Evolutionary conservation across 176 grass and related monocot species (phyloP).

Genomic region (Oryza nivara): DNA sequence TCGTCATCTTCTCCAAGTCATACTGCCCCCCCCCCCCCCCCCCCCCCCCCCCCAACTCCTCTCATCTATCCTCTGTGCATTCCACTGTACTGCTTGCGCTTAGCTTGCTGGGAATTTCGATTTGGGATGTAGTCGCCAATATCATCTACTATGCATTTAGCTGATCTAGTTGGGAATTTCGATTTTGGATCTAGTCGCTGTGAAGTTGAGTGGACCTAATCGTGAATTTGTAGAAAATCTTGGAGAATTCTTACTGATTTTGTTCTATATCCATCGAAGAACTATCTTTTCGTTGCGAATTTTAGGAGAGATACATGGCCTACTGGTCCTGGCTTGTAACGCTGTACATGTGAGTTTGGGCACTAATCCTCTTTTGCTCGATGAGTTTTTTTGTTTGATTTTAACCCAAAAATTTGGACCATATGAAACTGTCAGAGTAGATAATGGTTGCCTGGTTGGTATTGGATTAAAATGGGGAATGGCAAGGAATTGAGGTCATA

Average conservation of each 20-base stretch:
- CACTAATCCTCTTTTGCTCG: too few relatives aligned
- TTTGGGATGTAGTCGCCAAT: background rate
- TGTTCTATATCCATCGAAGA: background rate
- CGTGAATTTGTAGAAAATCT: background rate
- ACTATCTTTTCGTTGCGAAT: background rate
- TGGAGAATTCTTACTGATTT: background rate
- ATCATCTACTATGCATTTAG: background rate
- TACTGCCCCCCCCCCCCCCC: too few relatives aligned
- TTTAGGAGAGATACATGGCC: background rate
- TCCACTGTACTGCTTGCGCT: background rate
- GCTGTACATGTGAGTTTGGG: too few relatives aligned
- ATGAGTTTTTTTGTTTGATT: too few relatives aligned
- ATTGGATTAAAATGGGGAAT: too few relatives aligned
- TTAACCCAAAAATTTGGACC: too few relatives aligned
- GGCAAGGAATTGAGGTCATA: background rate
- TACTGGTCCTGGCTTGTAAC: too few relatives aligned
- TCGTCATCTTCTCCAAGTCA: constrained; percentile 86
- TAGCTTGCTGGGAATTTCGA: background rate
- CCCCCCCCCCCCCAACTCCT: too few relatives aligned
- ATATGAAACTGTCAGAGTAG: too few relatives aligned
- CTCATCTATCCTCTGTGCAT: background rate
- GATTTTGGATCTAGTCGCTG: background rate
- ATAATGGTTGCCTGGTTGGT: too few relatives aligned
- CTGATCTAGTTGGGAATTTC: background rate
- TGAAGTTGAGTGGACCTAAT: background rate